A percentile compares a stretch with the other conserved stretches of the same genome.
phyloP scores from a whole-genome alignment of 2,329 filamentous ascomycete species.

The Curvularia sp. region DNA sequence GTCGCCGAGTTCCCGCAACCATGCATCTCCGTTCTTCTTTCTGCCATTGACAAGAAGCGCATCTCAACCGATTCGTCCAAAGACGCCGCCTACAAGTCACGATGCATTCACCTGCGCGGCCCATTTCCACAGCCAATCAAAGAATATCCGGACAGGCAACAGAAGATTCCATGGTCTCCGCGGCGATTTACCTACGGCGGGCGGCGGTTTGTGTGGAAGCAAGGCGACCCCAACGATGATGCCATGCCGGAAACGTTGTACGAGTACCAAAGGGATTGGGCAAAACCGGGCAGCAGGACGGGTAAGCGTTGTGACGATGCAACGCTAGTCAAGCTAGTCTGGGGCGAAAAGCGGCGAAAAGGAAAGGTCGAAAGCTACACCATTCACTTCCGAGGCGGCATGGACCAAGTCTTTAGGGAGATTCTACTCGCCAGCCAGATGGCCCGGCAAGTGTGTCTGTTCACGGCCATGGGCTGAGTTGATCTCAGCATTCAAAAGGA shows the following conservation, averaged over 20 bases:
- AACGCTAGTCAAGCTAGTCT: conserved; percentile 38
- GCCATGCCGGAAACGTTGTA: conserved; percentile 50
- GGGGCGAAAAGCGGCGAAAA: conserved; percentile 48
- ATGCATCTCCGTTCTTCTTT: conserved; percentile 45
- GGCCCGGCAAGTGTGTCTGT: conserved; percentile 47
- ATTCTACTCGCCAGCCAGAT: conserved; percentile 49
- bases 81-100: conserved; percentile 46
- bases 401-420: conserved; percentile 49
- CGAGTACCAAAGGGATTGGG: conserved; percentile 45
- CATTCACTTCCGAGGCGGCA: conserved; percentile 47
- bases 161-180: conserved; percentile 50
- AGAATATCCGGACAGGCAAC: conserved; percentile 47
- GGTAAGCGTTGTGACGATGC: conserved; percentile 48
- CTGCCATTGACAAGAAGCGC: conserved; percentile 45
- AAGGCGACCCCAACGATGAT: conserved; percentile 56
- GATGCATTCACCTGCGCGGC: conserved; percentile 44
- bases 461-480: conserved; percentile 45
- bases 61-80: conserved; percentile 31
- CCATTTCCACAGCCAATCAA: conserved; percentile 45
- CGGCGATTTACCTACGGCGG: conserved; percentile 49
- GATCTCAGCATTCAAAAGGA: not conserved
- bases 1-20: conserved; percentile 44
- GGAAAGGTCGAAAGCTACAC: conserved; percentile 49
- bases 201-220: conserved; percentile 53
- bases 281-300: conserved; percentile 46